A percentile compares a stretch with the other conserved stretches of the same genome.
These are phyloP conservation scores for Exophiala lecanii-corni DNA, from an alignment of 2,329 filamentous ascomycete genomes.

Conservation along the genomic window DNA sequence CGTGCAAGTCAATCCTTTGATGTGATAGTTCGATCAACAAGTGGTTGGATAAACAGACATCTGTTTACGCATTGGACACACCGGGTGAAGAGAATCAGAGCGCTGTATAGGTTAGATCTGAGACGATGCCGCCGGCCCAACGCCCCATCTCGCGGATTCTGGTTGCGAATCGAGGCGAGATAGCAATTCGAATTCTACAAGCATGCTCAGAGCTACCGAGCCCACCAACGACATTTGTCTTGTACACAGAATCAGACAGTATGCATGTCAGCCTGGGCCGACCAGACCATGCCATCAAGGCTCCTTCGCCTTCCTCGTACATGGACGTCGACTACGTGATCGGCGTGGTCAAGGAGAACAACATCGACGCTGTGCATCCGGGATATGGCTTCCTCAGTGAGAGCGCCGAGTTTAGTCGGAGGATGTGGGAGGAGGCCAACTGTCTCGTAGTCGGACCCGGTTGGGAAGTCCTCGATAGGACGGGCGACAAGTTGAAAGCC, in stretches of 20 bases:
- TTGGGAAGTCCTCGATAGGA: slow-evolving; percentile 52
- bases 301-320: slow-evolving; percentile 48
- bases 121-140: slow-evolving; percentile 25
- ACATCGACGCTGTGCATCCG: slow-evolving; percentile 54
- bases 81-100: too few species aligned
- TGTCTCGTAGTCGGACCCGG: slow-evolving; percentile 52
- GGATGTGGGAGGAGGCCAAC: slow-evolving; percentile 28
- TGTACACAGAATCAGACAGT: slow-evolving; percentile 53
- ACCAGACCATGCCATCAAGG: slow-evolving; percentile 45
- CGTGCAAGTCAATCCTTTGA: too few species aligned
- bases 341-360: slow-evolving; percentile 32
- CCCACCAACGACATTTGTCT: slow-evolving; percentile 49
- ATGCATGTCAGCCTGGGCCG: slow-evolving; percentile 48
- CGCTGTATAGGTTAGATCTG: too few species aligned
- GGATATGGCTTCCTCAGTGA: slow-evolving; percentile 62
- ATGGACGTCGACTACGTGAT: slow-evolving; percentile 49
- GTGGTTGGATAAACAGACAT: too few species aligned
- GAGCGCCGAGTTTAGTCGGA: slow-evolving; percentile 45
- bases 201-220: slow-evolving; percentile 52
- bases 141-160: slow-evolving; percentile 47
- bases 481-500: slow-evolving; percentile 54
- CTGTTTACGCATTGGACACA: too few species aligned
- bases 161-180: slow-evolving; percentile 57
- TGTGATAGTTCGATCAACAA: too few species aligned
- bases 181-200: slow-evolving; percentile 53